Percentiles rank a stretch among this genome's conserved stretches.
phyloP scores from a whole-genome alignment of 345 rosid genomes.

The Psidium friedrichsthalianum region DNA sequence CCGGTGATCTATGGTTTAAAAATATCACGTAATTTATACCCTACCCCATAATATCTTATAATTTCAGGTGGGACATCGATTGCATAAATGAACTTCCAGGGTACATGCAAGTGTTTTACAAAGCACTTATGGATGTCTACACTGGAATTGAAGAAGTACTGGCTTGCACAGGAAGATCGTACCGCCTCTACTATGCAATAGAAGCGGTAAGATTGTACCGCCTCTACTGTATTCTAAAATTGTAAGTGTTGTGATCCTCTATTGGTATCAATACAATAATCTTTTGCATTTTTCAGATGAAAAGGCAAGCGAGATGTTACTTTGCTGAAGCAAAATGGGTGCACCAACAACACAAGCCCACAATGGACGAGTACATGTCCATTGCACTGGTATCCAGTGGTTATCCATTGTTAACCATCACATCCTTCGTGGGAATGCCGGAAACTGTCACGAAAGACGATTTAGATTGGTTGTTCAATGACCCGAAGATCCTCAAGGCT shows the following conservation, averaged over 20 bases:
- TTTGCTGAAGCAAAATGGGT: neutral
- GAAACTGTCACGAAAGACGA: constrained; percentile 3
- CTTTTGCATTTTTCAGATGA: neutral
- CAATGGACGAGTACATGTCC: neutral
- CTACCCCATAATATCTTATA: too few species aligned
- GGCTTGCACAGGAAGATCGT: constrained; percentile 1
- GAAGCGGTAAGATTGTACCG: too few species aligned
- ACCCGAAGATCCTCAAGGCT: constrained; percentile 1
- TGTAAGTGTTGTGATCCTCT: neutral
- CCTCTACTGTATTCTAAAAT: neutral
- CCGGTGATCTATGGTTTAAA: neutral
- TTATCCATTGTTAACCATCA: neutral
- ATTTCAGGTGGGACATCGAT: constrained; percentile 20
- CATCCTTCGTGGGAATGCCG: constrained; percentile 4
- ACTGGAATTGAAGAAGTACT: constrained; percentile 11
- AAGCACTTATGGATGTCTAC: constrained; percentile 13
- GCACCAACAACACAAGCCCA: neutral
- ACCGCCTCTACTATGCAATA: neutral
- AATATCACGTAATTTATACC: neutral
- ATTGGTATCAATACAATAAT: neutral
- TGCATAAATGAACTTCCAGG: constrained; percentile 8
- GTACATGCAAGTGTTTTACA: constrained; percentile 20
- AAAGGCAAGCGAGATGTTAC: neutral
- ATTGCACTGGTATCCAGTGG: neutral
- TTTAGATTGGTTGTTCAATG: constrained; percentile 5